Percentiles rank a stretch among this genome's conserved stretches.
Conservation (phyloP, 495 filamentous ascomycete species). For the Penicillium mononematosum region DNA sequence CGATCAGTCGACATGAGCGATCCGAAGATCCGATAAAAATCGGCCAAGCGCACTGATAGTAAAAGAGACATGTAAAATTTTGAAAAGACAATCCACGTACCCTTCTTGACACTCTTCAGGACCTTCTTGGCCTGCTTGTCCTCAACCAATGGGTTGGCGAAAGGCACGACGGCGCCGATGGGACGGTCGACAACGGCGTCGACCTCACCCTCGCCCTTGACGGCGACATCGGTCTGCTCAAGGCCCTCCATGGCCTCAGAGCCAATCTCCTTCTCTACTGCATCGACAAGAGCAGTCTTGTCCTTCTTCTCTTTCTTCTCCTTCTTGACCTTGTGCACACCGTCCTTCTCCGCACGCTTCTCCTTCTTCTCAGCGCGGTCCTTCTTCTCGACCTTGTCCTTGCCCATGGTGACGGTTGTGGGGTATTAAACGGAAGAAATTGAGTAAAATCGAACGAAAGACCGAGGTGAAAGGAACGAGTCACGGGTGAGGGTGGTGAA, state of each 20-base stretch:
- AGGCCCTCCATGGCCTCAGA: conserved; percentile 53
- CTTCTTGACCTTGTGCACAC: conserved; percentile 65
- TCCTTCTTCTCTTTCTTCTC: conserved; percentile 72
- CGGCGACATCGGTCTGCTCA: conserved; percentile 45
- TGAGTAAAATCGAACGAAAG: conserved; percentile 19
- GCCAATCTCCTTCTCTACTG: conserved; percentile 61
- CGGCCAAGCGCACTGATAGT: neutral
- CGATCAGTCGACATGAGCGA: neutral
- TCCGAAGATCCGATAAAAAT: conserved; percentile 4
- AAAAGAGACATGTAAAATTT: neutral
- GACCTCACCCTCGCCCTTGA: conserved; percentile 41
- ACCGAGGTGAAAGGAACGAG: conserved; percentile 21
- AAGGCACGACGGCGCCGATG: conserved; percentile 81
- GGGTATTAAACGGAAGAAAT: conserved; percentile 15
- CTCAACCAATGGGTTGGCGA: conserved; percentile 85
- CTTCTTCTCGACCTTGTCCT: conserved; percentile 60
- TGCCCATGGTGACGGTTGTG: conserved; percentile 46
- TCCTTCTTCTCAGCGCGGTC: conserved; percentile 80
- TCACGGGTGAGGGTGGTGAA: conserved; percentile 28
- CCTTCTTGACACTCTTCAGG: conserved; percentile 88
- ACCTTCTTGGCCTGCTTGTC: conserved; percentile 93
- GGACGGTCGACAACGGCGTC: conserved; percentile 54
- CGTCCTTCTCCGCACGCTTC: conserved; percentile 73
- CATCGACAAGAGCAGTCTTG: conserved; percentile 58
- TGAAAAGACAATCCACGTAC: conserved; percentile 46